Evolutionary conservation across 139 green algal genomes (phyloP).

Genomic region (Chlamydomonas asymmetrica): DNA sequence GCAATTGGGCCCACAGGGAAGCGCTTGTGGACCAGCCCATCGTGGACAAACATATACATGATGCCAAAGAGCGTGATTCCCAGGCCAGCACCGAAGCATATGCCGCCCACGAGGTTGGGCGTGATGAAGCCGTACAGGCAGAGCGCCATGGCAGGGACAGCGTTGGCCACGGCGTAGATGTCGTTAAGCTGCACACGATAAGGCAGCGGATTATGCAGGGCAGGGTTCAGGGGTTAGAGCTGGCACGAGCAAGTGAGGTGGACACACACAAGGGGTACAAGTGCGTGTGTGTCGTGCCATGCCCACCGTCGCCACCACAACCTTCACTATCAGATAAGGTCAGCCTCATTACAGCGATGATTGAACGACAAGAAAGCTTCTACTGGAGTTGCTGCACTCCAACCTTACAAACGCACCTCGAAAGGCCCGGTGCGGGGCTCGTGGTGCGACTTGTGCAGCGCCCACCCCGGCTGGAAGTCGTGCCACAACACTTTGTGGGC

Average conservation of each 20-base stretch:
- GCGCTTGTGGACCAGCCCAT: constrained; percentile 92
- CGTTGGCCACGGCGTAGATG: constrained; percentile 93
- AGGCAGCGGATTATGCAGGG: too few species aligned
- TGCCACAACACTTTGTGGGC: constrained; percentile 95
- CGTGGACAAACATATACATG: constrained; percentile 98
- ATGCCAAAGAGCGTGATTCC: constrained; percentile 98
- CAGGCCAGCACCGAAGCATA: constrained; percentile 91
- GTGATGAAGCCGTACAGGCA: constrained; percentile 91
- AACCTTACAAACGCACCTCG: constrained; percentile 76
- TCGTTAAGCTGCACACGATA: constrained; percentile 84
- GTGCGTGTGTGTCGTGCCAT: too few species aligned
- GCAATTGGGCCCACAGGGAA: constrained; percentile 93
- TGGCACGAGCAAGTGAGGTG: too few species aligned
- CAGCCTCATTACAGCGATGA: too few species aligned
- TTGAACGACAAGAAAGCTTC: too few species aligned
- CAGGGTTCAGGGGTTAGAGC: too few species aligned
- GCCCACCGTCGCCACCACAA: too few species aligned
- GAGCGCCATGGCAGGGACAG: constrained; percentile 87
- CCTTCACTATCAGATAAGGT: too few species aligned
- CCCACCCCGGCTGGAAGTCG: constrained; percentile 78
- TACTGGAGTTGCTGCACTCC: too few species aligned
- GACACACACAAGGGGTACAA: too few species aligned
- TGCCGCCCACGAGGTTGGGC: constrained; percentile 65
- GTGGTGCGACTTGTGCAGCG: constrained; percentile 93
- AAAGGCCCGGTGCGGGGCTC: constrained; percentile 87